Evolutionary conservation across 1,284 basidiomycete genomes (phyloP).

Genomic region (Ustilago xerochloae): DNA sequence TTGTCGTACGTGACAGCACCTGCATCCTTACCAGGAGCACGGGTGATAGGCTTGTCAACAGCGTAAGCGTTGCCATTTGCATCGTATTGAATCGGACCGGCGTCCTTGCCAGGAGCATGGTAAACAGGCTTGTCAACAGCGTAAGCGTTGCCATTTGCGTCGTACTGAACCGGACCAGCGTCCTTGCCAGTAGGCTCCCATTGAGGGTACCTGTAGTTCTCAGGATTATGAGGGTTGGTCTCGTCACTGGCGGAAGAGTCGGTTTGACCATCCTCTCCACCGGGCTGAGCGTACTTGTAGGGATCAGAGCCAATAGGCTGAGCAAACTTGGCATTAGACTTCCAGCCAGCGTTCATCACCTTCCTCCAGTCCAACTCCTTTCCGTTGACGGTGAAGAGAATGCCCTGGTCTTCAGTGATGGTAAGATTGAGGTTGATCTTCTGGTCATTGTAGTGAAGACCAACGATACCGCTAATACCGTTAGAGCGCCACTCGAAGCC

Average conservation of each 20-base stretch:
- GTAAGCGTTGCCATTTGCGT: neutral
- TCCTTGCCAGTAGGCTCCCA: neutral
- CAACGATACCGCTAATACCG: constrained; percentile 7
- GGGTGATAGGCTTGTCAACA: neutral
- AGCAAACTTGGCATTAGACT: no score
- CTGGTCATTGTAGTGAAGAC: constrained; percentile 9
- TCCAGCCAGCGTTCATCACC: neutral
- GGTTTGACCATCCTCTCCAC: no score
- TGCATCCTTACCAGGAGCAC: no score
- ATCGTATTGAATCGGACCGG: no score
- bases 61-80: no score
- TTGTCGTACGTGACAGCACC: no score
- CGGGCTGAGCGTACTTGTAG: no score
- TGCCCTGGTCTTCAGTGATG: constrained; percentile 11
- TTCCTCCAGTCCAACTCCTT: constrained; percentile 21
- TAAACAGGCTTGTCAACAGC: neutral
- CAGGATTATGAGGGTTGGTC: neutral
- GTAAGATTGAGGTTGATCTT: constrained; percentile 25
- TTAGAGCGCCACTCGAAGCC: constrained; percentile 21
- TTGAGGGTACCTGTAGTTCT: neutral
- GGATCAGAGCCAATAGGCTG: no score
- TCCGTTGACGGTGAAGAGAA: constrained; percentile 21
- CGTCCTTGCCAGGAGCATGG: neutral
- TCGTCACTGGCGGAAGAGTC: no score
- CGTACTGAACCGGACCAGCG: neutral